Evolutionary conservation across 345 rosid genomes (phyloP).

Genomic region (Euphorbia tirucalli): DNA sequence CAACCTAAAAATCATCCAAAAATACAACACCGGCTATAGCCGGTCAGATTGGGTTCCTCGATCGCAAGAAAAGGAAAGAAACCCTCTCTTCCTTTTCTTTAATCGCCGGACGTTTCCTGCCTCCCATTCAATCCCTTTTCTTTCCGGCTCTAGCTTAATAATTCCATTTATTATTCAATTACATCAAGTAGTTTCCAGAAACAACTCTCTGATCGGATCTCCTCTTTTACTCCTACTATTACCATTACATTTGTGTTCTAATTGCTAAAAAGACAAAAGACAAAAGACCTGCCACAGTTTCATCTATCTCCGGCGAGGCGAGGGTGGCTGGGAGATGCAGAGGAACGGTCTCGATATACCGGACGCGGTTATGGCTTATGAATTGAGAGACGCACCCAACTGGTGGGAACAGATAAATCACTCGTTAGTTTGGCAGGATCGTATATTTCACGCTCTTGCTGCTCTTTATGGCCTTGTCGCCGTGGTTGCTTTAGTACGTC

Average conservation of each 20-base stretch:
- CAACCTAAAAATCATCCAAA: conserved; percentile 8
- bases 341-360: conserved; percentile 22
- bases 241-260: no score
- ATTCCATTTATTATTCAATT: neutral
- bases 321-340: conserved; percentile 21
- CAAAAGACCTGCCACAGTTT: no score
- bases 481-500: conserved; percentile 59
- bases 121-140: neutral
- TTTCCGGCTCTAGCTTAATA: neutral
- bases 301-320: conserved; percentile 2
- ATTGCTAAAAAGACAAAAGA: neutral
- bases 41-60: neutral
- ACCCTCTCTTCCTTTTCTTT: neutral
- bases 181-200: neutral
- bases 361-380: conserved; percentile 38
- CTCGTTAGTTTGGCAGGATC: conserved; percentile 80
- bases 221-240: no score
- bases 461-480: conserved; percentile 68
- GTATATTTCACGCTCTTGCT: conserved; percentile 69
- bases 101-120: neutral
- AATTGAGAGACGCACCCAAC: conserved; percentile 47
- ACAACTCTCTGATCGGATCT: neutral
- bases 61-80: neutral
- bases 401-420: conserved; percentile 75
- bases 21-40: conserved; percentile 1